A percentile compares a stretch with the other conserved stretches of the same genome.
Evolutionary conservation across 768 basidiomycete species (phyloP).

Genomic region (Psilocybe azurescens): DNA sequence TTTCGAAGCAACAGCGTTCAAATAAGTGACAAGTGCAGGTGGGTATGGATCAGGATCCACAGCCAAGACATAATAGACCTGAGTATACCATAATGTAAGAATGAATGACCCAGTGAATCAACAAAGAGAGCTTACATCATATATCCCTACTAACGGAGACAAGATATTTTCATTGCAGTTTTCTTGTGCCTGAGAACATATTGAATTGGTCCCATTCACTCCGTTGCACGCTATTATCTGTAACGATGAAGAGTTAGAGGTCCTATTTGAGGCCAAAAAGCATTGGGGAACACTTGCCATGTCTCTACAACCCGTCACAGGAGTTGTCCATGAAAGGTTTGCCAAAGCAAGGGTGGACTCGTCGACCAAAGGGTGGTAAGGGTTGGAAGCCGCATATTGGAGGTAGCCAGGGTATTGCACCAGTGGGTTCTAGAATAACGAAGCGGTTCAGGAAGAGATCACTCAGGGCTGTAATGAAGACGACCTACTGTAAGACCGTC

Average conservation of each 20-base stretch:
- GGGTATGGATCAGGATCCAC: constrained; percentile 53
- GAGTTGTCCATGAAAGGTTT: constrained; percentile 44
- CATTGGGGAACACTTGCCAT: constrained; percentile 35
- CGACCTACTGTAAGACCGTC: constrained; percentile 60
- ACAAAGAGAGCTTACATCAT: constrained; percentile 44
- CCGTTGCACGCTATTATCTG: constrained; percentile 57
- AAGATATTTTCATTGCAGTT: constrained; percentile 64
- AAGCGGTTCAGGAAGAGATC: not conserved
- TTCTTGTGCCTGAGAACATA: constrained; percentile 60
- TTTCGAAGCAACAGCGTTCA: constrained; percentile 34
- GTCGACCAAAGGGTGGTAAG: constrained; percentile 60
- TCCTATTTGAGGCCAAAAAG: not conserved
- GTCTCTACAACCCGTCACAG: constrained; percentile 51
- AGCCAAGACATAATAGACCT: constrained; percentile 52
- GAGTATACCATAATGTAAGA: not conserved
- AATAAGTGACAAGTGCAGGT: constrained; percentile 39
- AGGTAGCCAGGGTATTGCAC: constrained; percentile 64
- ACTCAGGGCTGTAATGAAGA: not conserved
- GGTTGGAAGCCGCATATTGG: constrained; percentile 56
- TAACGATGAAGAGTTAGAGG: not conserved
- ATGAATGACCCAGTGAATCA: not conserved
- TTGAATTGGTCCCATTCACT: constrained; percentile 40
- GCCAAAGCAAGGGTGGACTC: constrained; percentile 43
- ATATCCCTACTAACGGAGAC: constrained; percentile 58
- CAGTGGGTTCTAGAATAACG: constrained; percentile 20